A percentile compares a stretch with the other conserved stretches of the same genome.
Evolutionary conservation across 345 rosid species (phyloP).

Genomic region (Pistacia integerrima): DNA sequence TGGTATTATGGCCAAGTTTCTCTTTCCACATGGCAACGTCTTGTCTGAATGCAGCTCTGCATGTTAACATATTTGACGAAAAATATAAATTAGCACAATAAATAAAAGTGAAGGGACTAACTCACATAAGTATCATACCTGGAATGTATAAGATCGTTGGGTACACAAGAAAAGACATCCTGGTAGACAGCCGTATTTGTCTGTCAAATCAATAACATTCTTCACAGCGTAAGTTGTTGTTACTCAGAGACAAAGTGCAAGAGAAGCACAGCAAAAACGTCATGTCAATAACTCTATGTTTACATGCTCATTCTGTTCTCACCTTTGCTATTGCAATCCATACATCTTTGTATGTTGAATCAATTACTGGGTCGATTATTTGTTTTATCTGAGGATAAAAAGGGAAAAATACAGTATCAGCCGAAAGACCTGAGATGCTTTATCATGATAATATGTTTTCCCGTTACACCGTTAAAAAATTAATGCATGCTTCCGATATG

Average conservation of each 20-base stretch:
- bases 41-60: conserved; percentile 73
- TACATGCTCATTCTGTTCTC: conserved; percentile 17
- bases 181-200: conserved; percentile 81
- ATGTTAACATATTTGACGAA: conserved; percentile 7
- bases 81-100: not conserved
- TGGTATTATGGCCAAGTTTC: conserved; percentile 80
- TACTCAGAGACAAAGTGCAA: conserved; percentile 1
- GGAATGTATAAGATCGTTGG: conserved; percentile 85
- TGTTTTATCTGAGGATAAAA: conserved; percentile 51
- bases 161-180: conserved; percentile 89
- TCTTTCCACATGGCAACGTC: conserved; percentile 68
- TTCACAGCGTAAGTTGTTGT: conserved; percentile 5
- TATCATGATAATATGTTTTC: too few species aligned
- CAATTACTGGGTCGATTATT: conserved; percentile 78
- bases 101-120: not conserved
- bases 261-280: not conserved
- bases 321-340: conserved; percentile 96
- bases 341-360: conserved; percentile 80
- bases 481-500: not conserved
- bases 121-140: conserved; percentile 44
- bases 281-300: not conserved
- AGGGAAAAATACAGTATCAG: conserved; percentile 22
- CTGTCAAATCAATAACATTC: conserved; percentile 44
- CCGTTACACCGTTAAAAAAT: not conserved
- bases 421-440: conserved; percentile 5